Evolutionary conservation across 345 rosid genomes (phyloP), one percentile per base, ranked within the genome.

Genomic region (Rhizophora mangle): DNA sequence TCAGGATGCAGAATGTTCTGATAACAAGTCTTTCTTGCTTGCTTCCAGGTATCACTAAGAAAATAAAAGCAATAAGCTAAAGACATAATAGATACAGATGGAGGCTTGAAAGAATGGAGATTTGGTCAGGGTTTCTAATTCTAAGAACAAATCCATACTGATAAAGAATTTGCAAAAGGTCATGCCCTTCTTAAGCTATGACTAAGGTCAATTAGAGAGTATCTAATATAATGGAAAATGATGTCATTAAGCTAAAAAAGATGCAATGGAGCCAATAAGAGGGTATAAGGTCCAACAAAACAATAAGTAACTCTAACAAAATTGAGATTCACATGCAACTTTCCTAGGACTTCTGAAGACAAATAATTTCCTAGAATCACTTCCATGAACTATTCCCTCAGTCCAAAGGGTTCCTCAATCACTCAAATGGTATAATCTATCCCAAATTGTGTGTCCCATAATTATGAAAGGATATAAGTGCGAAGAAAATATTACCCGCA

Each of bases 401-500:
- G 10, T 31, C 68, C 20, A 52, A 65, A 52, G 19, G 57, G 55
- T 8, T 65, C 46, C 27, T 27, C 39, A 30, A 4, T 49, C 59
- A 65, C n/a, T 31, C 39, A 19, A 19, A 51, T 26, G 3, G 51
- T 1, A 20, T 7, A 20, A 64, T 37, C 9, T 39, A 30, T 43
- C 20, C 7, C 1, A 1, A 63, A 55, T 63, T 13, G 55, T 55
- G 30, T 57, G 62, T 13, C 60, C 9, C 24, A 5, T 55, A 24
- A 24, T 13, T 21, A 56, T 4, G 26, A 24, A 56, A 56, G 60
- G 13, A 24, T 24, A 10, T 21, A 56, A 18, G 29, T 21, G 60
- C 60, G 59, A 43, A 47, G 43, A 52, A 51, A 58, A 37, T 31
- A 64, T 53, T 85, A 91, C 98, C 93, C 75, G 82, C 78, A 88